Evolutionary conservation across 2,329 filamentous ascomycete genomes (phyloP).

Genomic region (Xenoacremonium recifei): DNA sequence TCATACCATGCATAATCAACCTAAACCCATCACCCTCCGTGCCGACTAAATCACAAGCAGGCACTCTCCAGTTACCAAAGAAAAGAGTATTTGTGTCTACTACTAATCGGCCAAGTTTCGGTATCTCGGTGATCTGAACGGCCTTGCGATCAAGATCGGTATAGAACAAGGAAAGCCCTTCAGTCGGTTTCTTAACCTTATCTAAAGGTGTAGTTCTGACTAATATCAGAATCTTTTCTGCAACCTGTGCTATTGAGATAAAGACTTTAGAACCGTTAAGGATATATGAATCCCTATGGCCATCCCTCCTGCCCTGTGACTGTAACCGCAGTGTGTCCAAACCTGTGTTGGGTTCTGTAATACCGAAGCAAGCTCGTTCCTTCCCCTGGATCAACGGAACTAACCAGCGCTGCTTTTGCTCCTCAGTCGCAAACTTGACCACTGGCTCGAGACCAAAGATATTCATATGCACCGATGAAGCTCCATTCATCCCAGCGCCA

Average conservation of each 20-base stretch:
- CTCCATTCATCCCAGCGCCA: conserved; percentile 11
- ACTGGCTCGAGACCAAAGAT: conserved; percentile 13
- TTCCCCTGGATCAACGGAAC: conserved; percentile 5
- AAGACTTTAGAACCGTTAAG: conserved; percentile 11
- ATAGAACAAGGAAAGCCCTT: conserved; percentile 11
- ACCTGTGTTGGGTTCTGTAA: conserved; percentile 8
- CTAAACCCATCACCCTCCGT: conserved; percentile 13
- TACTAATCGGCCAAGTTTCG: conserved; percentile 8
- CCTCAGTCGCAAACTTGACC: conserved; percentile 9
- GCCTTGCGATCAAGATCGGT: conserved; percentile 9
- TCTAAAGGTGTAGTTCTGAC: conserved; percentile 9
- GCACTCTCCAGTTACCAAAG: conserved; percentile 11
- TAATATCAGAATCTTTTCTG: conserved; percentile 9
- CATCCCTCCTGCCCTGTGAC: conserved; percentile 1
- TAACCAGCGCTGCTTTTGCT: conserved; percentile 8
- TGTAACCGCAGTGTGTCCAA: conserved; percentile 10
- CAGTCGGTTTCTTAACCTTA: conserved; percentile 4
- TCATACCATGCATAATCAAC: conserved; percentile 16
- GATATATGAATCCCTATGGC: conserved; percentile 3
- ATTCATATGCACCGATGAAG: conserved; percentile 13
- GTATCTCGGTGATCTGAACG: conserved; percentile 8
- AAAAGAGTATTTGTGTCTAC: conserved; percentile 10
- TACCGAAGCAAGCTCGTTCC: conserved; percentile 11
- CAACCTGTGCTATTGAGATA: conserved; percentile 10
- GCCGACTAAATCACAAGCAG: conserved; percentile 4